Evolutionary conservation across 2,329 filamentous ascomycete species (phyloP).

Genomic region (Cryphonectria naterciae): DNA sequence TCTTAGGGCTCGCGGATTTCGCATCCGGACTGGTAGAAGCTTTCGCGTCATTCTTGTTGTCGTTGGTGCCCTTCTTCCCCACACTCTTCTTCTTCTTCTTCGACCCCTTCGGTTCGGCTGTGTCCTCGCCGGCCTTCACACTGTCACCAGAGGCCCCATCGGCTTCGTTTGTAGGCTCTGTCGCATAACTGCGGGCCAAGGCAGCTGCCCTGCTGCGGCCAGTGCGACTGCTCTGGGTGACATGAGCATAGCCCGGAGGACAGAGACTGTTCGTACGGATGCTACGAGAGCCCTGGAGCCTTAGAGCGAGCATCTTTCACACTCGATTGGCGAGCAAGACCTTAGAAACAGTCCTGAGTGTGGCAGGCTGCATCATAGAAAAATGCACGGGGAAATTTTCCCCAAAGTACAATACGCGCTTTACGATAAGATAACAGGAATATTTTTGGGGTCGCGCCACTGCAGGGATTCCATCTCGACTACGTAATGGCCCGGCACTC

Average conservation of each 20-base stretch:
- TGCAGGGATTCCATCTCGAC: constrained; percentile 17
- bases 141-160: not conserved
- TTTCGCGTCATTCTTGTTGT: constrained; percentile 5
- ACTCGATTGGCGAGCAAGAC: constrained; percentile 10
- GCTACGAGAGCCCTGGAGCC: constrained; percentile 25
- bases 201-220: constrained; percentile 6
- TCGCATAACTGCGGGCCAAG: constrained; percentile 17
- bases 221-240: constrained; percentile 1
- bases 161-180: constrained; percentile 8
- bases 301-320: constrained; percentile 26
- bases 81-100: not conserved
- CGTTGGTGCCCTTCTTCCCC: not conserved
- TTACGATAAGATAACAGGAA: constrained; percentile 25
- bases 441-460: constrained; percentile 9
- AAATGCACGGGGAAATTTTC: constrained; percentile 4
- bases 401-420: not conserved
- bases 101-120: not conserved
- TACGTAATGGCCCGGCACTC: no score
- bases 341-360: not conserved
- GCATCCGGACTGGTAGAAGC: not conserved
- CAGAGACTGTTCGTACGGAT: constrained; percentile 15
- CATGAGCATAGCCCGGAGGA: constrained; percentile 18
- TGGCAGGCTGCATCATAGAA: constrained; percentile 1
- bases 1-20: constrained; percentile 3
- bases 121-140: not conserved